Evolutionary conservation across 225 moss, liverwort and hornwort genomes (phyloP).

Genomic region (Asterella californica): DNA sequence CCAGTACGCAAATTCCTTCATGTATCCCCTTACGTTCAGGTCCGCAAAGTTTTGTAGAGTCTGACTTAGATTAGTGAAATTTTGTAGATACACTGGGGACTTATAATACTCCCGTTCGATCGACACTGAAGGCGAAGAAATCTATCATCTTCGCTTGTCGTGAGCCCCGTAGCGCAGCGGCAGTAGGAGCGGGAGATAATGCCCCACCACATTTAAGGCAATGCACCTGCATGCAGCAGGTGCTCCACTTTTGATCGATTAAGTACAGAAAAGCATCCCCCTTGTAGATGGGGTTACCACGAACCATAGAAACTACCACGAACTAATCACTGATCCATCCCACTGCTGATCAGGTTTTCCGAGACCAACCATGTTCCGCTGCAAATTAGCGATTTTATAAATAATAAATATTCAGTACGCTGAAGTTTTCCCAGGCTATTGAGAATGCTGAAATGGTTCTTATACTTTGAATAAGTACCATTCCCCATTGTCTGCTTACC

Average conservation of each 20-base stretch:
- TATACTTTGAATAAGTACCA: no score
- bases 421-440: no score
- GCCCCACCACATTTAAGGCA: neutral
- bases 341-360: neutral
- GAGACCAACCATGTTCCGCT: neutral
- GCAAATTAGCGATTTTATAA: no score
- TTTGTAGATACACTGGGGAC: slow-evolving; percentile 8
- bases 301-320: neutral
- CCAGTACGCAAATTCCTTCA: slow-evolving; percentile 26
- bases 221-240: neutral
- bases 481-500: no score
- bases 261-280: neutral
- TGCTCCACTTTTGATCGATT: slow-evolving; percentile 6
- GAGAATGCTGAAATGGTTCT: no score
- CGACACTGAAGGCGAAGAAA: neutral
- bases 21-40: slow-evolving; percentile 20
- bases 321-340: no score
- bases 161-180: slow-evolving; percentile 13
- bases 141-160: neutral
- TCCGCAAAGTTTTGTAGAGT: slow-evolving; percentile 29
- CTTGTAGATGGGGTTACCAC: neutral
- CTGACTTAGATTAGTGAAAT: no score
- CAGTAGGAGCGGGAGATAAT: neutral
- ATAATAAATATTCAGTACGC: no score
- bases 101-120: neutral